phyloP scores from a whole-genome alignment of 2,329 filamentous ascomycete species.

The Talaromyces sp. region DNA sequence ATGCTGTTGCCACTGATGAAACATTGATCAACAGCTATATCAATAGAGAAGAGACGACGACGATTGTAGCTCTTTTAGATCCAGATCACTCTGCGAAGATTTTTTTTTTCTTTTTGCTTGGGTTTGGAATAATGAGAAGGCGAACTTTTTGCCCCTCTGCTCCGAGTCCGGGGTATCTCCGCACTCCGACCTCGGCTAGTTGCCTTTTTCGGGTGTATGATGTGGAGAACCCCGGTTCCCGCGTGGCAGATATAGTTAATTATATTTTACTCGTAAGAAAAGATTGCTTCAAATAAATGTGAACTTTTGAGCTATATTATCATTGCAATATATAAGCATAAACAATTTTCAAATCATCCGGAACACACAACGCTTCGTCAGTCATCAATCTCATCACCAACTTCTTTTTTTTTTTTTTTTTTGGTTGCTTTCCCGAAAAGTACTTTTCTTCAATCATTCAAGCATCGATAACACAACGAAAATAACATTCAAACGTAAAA shows the following conservation, averaged over 20 bases:
- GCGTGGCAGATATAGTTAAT: background rate
- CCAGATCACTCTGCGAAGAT: background rate
- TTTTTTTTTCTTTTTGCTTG: background rate
- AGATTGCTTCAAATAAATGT: background rate
- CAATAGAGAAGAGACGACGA: background rate
- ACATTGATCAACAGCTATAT: background rate
- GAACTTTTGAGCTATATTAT: background rate
- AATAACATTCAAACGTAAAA: background rate
- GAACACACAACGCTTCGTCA: background rate
- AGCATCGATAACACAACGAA: background rate
- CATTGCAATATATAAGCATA: background rate
- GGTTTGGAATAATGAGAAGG: background rate
- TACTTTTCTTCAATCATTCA: background rate
- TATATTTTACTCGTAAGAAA: too few relatives aligned
- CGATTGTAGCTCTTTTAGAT: too few relatives aligned
- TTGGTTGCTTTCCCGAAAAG: background rate
- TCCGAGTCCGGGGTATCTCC: background rate
- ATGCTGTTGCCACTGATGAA: conserved; percentile 9
- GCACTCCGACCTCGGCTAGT: background rate
- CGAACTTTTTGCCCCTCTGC: background rate
- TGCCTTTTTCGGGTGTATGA: background rate
- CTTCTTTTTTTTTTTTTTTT: too few relatives aligned
- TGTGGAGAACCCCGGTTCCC: background rate
- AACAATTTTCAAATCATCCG: background rate
- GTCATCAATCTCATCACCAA: background rate